Evolutionary conservation across 2,329 filamentous ascomycete species (phyloP).

Genomic region (Alternaria brassicicola): DNA sequence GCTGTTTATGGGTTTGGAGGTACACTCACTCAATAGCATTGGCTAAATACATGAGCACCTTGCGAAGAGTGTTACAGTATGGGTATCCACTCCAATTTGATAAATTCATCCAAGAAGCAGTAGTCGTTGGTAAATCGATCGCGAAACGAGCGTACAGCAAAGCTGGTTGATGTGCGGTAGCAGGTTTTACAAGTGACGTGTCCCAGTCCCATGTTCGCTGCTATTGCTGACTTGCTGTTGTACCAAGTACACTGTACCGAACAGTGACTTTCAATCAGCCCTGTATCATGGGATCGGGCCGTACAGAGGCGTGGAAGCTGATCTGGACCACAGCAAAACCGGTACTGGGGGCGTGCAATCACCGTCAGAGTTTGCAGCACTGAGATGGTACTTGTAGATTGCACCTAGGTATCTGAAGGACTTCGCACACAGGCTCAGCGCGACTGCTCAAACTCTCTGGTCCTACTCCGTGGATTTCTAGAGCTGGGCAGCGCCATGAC

Average conservation of each 20-base stretch:
- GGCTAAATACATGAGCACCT: too few species aligned
- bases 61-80: too few species aligned
- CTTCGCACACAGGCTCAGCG: background rate
- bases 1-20: too few species aligned
- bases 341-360: background rate
- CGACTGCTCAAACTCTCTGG: too few species aligned
- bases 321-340: background rate
- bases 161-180: background rate
- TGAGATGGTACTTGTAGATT: background rate
- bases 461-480: background rate
- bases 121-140: background rate
- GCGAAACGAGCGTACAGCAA: background rate
- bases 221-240: background rate
- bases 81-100: too few species aligned
- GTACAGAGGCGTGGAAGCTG: background rate
- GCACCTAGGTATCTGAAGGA: too few species aligned
- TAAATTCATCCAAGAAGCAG: too few species aligned
- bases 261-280: background rate
- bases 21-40: too few species aligned
- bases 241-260: background rate
- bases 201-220: background rate
- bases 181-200: too few species aligned
- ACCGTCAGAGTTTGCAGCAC: background rate
- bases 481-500: background rate
- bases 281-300: background rate